Percentiles rank a stretch among this genome's conserved stretches.
phyloP scores from a whole-genome alignment of 73 alveolate genomes.

The Uronychia setigera region DNA sequence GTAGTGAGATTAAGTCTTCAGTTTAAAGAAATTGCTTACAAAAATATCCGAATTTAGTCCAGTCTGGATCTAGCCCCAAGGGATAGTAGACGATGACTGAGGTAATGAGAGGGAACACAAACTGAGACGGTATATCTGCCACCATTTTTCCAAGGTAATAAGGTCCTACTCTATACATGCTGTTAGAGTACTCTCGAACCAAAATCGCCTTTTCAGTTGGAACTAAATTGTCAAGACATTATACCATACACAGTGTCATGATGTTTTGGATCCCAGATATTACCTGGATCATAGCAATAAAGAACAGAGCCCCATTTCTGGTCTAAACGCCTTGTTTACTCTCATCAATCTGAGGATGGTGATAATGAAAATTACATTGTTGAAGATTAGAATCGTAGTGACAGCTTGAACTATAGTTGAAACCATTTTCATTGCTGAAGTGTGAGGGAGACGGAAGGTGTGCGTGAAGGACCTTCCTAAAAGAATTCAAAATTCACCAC shows the following conservation, averaged over 20 bases:
- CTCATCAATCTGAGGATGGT: conserved; percentile 29
- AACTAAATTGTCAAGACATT: conserved; percentile 32
- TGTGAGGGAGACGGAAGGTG: conserved; percentile 34
- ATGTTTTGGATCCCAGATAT: conserved; percentile 32
- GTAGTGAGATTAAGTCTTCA: background rate
- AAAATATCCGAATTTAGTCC: background rate
- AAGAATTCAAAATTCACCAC: conserved; percentile 15
- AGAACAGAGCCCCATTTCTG: conserved; percentile 74
- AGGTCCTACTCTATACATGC: conserved; percentile 59
- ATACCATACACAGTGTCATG: conserved; percentile 5
- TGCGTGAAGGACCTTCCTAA: conserved; percentile 25
- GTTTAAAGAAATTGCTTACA: background rate
- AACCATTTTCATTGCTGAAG: conserved; percentile 19
- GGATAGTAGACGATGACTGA: conserved; percentile 28
- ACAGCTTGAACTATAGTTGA: background rate
- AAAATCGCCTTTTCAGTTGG: conserved; percentile 77
- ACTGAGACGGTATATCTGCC: conserved; percentile 52
- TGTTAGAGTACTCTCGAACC: conserved; percentile 58
- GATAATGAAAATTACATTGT: background rate
- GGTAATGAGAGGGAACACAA: conserved; percentile 28
- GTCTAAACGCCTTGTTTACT: conserved; percentile 39
- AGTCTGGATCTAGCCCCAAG: conserved; percentile 33
- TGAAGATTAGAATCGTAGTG: conserved; percentile 30
- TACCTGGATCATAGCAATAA: conserved; percentile 43
- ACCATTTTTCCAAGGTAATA: conserved; percentile 67